phyloP scores from a whole-genome alignment of 495 filamentous ascomycete species.

The Echria macrotheca region DNA sequence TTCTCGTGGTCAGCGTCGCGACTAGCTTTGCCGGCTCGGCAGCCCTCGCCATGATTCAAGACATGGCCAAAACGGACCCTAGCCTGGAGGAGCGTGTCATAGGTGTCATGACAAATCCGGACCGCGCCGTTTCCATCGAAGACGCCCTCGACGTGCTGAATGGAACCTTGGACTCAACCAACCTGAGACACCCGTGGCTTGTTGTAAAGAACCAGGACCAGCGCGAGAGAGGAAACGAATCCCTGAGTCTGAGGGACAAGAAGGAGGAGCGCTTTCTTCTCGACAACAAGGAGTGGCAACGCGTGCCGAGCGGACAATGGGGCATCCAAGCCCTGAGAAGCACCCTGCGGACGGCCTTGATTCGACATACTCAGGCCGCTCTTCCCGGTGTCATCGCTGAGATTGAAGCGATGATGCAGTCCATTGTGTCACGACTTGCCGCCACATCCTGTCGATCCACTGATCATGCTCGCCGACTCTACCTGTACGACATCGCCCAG shows the following conservation, averaged over 20 bases:
- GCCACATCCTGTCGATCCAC: background rate
- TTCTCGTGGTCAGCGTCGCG: background rate
- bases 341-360: background rate
- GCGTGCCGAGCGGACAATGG: background rate
- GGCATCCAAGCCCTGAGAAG: background rate
- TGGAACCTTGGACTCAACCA: background rate
- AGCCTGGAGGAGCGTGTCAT: background rate
- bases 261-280: background rate
- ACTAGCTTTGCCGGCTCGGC: background rate
- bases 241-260: background rate
- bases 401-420: background rate
- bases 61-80: background rate
- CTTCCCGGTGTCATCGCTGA: background rate
- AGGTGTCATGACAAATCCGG: background rate
- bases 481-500: background rate
- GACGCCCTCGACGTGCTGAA: background rate
- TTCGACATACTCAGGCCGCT: background rate
- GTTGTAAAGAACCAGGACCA: conserved; percentile 2
- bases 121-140: background rate
- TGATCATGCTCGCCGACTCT: background rate
- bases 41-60: background rate
- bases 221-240: background rate
- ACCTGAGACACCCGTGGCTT: background rate
- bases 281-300: background rate
- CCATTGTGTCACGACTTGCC: background rate